phyloP scores from a whole-genome alignment of 306 rosid genomes.

The Fagus sylvatica region DNA sequence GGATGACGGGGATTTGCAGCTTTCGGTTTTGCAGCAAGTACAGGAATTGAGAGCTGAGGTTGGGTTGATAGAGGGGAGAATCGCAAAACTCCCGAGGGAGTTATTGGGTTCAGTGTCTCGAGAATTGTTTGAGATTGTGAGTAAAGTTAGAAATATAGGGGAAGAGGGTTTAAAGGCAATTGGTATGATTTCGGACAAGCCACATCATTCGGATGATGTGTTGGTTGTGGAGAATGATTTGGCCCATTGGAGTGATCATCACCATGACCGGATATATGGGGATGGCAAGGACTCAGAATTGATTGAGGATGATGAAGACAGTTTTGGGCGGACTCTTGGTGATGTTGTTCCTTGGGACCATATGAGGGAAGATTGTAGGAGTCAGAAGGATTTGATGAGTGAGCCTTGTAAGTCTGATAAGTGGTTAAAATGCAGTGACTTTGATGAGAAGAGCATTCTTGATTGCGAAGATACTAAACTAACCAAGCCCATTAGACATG shows the following conservation, averaged over 20 bases:
- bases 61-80: slow-evolving; percentile 72
- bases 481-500: slow-evolving; percentile 82
- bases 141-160: slow-evolving; percentile 70
- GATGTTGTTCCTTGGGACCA: slow-evolving; percentile 97
- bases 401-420: slow-evolving; percentile 89
- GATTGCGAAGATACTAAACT: slow-evolving; percentile 91
- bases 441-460: slow-evolving; percentile 88
- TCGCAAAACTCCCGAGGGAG: slow-evolving; percentile 63
- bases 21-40: slow-evolving; percentile 80
- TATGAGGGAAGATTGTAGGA: slow-evolving; percentile 74
- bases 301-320: slow-evolving; percentile 93
- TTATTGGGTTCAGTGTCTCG: slow-evolving; percentile 71
- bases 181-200: slow-evolving; percentile 66
- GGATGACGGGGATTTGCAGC: slow-evolving; percentile 83
- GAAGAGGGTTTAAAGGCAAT: slow-evolving; percentile 60
- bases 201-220: slow-evolving; percentile 65
- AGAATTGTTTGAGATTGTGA: slow-evolving; percentile 75
- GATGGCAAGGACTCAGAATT: slow-evolving; percentile 84
- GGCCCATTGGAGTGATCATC: slow-evolving; percentile 92
- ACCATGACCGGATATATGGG: slow-evolving; percentile 74
- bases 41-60: slow-evolving; percentile 83
- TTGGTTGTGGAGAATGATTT: slow-evolving; percentile 90
- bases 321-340: slow-evolving; percentile 81
- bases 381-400: slow-evolving; percentile 65
- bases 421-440: slow-evolving; percentile 92